These are phyloP conservation scores for Prunus mira DNA, from an alignment of 306 rosid species.

Conservation along the genomic window DNA sequence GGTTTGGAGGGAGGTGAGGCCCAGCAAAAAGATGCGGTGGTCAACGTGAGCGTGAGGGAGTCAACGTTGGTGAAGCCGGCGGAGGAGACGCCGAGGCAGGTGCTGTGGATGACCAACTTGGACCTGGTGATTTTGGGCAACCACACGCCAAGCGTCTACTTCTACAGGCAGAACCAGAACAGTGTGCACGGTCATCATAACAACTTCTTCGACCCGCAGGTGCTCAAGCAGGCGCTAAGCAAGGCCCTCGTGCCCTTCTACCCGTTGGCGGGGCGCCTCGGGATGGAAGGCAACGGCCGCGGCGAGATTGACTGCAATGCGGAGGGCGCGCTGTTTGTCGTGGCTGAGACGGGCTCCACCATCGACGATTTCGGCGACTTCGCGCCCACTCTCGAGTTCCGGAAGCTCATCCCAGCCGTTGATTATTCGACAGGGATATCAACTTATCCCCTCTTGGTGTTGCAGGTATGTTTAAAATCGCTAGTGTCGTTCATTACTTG, in stretches of 20 bases:
- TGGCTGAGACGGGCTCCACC: conserved; percentile 48
- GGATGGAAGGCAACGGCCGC: conserved; percentile 64
- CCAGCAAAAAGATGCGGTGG: conserved; percentile 25
- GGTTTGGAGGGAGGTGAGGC: too few species aligned
- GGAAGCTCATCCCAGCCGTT: conserved; percentile 66
- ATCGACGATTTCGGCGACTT: conserved; percentile 82
- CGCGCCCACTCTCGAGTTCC: conserved; percentile 69
- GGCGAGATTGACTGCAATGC: conserved; percentile 71
- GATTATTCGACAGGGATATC: conserved; percentile 70
- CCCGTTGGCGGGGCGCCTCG: conserved; percentile 82
- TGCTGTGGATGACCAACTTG: conserved; percentile 75
- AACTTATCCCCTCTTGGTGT: conserved; percentile 54
- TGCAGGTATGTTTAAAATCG: conserved; percentile 49
- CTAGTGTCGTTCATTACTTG: too few species aligned
- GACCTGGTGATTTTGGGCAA: conserved; percentile 66
- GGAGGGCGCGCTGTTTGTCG: conserved; percentile 71
- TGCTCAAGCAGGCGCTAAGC: conserved; percentile 56
- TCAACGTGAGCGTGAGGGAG: conserved; percentile 47
- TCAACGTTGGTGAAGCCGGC: conserved; percentile 71
- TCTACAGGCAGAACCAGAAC: conserved; percentile 43
- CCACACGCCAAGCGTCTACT: conserved; percentile 79
- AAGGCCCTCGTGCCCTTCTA: conserved; percentile 72
- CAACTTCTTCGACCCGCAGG: conserved; percentile 44
- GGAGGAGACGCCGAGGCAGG: conserved; percentile 45
- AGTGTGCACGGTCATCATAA: neutral